phyloP scores from a whole-genome alignment of 2,329 filamentous ascomycete species.

The Sphaerulina populicola region DNA sequence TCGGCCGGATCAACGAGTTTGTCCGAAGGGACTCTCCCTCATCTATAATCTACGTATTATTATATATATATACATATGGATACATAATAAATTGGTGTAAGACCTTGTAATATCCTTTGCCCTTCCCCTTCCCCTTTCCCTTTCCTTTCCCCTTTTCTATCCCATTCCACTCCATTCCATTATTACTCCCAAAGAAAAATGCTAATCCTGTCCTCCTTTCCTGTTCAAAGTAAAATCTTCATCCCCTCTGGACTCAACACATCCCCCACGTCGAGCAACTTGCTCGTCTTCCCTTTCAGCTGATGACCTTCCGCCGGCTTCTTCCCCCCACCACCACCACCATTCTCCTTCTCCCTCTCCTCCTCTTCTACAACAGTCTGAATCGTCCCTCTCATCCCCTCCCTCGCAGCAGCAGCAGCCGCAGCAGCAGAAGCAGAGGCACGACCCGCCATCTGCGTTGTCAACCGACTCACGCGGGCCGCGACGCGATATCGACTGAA shows the following conservation, averaged over 20 bases:
- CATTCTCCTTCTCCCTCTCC: background rate
- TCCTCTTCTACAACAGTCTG: background rate
- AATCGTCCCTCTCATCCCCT: background rate
- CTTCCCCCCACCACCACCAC: no score
- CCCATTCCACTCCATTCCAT: no score
- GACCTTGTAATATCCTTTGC: no score
- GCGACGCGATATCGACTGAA: conserved; percentile 2
- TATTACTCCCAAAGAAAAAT: no score
- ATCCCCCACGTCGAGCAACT: background rate
- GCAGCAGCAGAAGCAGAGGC: no score
- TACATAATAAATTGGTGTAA: no score
- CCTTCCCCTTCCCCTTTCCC: no score
- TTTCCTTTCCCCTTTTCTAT: no score
- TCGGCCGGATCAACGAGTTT: background rate
- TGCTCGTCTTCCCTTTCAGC: background rate
- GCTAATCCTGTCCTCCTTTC: no score
- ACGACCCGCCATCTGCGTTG: background rate
- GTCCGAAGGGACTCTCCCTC: background rate
- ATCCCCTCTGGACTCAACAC: background rate
- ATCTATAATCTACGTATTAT: no score
- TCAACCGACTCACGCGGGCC: background rate
- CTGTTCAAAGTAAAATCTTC: background rate
- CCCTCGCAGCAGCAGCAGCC: background rate
- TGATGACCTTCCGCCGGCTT: background rate
- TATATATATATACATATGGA: no score